Conservation (phyloP, 176 grass and related monocot genomes). For the Saccharum officinarum region DNA sequence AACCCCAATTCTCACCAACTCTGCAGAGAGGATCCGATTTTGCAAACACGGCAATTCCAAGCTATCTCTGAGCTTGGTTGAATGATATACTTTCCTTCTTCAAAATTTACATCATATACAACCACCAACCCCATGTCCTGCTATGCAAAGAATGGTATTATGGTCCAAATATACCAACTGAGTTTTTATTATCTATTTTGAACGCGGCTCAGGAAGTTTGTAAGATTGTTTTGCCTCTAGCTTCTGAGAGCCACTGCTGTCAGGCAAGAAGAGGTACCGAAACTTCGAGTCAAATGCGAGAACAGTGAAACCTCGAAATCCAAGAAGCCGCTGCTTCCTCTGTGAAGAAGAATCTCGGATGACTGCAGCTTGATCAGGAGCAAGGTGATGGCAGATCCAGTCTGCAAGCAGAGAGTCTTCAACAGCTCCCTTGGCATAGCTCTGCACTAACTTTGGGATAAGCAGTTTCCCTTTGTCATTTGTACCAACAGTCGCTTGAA, state of each 20-base stretch:
- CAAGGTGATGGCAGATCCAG: constrained; percentile 88
- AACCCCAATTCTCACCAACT: not conserved
- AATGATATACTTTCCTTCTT: constrained; percentile 27
- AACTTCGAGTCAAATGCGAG: constrained; percentile 74
- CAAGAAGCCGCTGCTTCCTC: constrained; percentile 68
- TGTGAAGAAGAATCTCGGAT: constrained; percentile 67
- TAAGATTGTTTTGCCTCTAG: constrained; percentile 25
- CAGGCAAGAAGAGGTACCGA: constrained; percentile 79
- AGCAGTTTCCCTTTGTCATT: constrained; percentile 84
- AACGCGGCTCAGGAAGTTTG: constrained; percentile 33
- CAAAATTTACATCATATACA: constrained; percentile 52
- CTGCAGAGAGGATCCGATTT: not conserved
- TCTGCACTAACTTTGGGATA: constrained; percentile 82
- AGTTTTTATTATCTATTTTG: constrained; percentile 7
- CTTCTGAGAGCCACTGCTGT: constrained; percentile 36
- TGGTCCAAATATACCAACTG: constrained; percentile 8
- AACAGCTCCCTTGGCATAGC: constrained; percentile 73
- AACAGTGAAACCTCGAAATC: constrained; percentile 56
- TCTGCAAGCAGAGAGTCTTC: constrained; percentile 80
- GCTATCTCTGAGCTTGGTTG: constrained; percentile 9
- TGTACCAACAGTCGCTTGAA: constrained; percentile 70
- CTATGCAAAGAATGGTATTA: constrained; percentile 24
- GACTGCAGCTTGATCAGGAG: constrained; percentile 62
- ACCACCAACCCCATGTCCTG: constrained; percentile 15
- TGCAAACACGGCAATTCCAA: not conserved